Conservation (phyloP, 164 flowering plant species). For the Dillenia suffruticosa region DNA sequence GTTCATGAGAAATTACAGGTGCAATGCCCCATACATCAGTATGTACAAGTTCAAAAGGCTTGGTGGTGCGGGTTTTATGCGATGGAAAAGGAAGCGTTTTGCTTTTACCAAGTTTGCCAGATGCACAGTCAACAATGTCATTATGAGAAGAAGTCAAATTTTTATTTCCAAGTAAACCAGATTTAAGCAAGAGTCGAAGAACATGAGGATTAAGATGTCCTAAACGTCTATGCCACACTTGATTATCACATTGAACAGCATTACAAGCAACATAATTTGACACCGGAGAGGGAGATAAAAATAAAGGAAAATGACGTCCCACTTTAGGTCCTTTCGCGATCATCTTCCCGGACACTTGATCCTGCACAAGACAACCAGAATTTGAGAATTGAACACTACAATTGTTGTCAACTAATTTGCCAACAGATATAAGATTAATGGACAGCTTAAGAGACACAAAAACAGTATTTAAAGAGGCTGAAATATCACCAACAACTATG, state of each 20-base stretch:
- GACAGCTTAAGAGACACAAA: background rate
- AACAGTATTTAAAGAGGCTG: background rate
- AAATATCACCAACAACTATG: too few species aligned
- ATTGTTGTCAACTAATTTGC: slow-evolving; percentile 1
- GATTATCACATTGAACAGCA: background rate
- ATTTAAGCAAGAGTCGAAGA: background rate
- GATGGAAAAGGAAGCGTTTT: background rate
- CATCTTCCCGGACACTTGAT: background rate
- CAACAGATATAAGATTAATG: background rate
- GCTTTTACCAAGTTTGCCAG: background rate
- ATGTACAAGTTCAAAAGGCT: background rate
- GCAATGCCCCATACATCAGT: slow-evolving; percentile 3
- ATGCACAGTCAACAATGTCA: background rate
- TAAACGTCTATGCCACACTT: background rate
- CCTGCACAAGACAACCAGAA: background rate
- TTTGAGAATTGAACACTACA: background rate
- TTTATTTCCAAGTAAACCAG: too few species aligned
- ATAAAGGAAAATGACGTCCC: background rate
- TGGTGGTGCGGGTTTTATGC: background rate
- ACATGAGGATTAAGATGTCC: background rate
- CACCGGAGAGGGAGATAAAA: background rate
- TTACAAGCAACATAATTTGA: background rate
- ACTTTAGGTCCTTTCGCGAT: background rate
- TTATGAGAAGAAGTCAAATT: too few species aligned
- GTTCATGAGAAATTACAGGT: background rate